Conservation (phyloP, 495 filamentous ascomycete species). For the Viridothelium virens region DNA sequence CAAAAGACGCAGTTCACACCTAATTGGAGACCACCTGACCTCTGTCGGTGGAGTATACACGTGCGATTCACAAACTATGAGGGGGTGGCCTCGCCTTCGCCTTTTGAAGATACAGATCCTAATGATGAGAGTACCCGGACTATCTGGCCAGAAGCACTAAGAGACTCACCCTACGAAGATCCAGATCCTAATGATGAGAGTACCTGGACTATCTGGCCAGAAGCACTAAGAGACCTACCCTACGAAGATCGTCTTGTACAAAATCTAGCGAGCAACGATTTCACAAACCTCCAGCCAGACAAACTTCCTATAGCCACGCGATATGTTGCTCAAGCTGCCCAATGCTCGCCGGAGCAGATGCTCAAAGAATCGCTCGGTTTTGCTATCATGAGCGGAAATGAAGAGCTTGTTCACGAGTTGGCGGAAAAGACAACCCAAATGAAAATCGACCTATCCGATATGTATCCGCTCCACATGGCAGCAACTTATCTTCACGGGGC, state of each 20-base stretch:
- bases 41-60: constrained; percentile 36
- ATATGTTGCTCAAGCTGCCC: constrained; percentile 27
- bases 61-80: too few relatives aligned
- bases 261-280: constrained; percentile 32
- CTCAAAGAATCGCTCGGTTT: constrained; percentile 36
- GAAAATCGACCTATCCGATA: constrained; percentile 15
- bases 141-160: constrained; percentile 23
- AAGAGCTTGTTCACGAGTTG: constrained; percentile 17
- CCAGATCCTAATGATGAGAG: constrained; percentile 25
- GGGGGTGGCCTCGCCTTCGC: background rate
- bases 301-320: constrained; percentile 29
- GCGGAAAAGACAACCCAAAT: constrained; percentile 9
- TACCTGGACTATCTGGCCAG: constrained; percentile 31
- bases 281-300: constrained; percentile 26
- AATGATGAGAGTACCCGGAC: constrained; percentile 31
- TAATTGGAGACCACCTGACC: constrained; percentile 16
- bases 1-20: background rate
- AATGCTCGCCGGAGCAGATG: constrained; percentile 27
- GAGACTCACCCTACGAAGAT: constrained; percentile 12
- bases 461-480: constrained; percentile 39
- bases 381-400: constrained; percentile 37
- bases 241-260: constrained; percentile 26
- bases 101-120: background rate
- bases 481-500: constrained; percentile 36
- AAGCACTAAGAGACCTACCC: background rate